Evolutionary conservation across 2,329 filamentous ascomycete species (phyloP), one percentile per base, ranked within the genome.

Genomic region (Penicillium crustosum): DNA sequence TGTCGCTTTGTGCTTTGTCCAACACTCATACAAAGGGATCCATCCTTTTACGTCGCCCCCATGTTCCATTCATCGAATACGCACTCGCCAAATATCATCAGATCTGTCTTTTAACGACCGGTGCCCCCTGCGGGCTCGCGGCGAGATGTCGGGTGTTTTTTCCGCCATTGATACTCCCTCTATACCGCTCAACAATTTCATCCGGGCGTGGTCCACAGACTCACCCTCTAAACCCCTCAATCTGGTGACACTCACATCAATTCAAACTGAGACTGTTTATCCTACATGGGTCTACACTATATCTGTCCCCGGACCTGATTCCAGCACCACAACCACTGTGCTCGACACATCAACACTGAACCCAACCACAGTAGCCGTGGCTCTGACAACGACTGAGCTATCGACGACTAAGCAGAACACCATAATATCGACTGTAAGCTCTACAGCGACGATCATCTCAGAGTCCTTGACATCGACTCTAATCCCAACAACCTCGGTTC

Each of bases 211-310:
- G 45, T 15, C 39, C 27, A 45, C 44, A n/a, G 17, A 12, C 6
- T 19, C n/a, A 10, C 6, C 33, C 27, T 43, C 49, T 49, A 36
- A 27, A 12, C 9, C 48, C 5, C 25, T 6, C 2, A 17, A 27
- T 23, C 15, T 23, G 29, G 36, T 53, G 35, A 57, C 55, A 23
- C 3, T 57, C 21, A 53, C 55, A 4, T 47, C 55, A 42, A 43
- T 53, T 25, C 21, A 47, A 27, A 57, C 55, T 13, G 36, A 53
- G 31, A 57, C 55, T 8, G 8, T 57, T n/a, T 31, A 42, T 35
- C 55, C 55, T 15, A 57, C 55, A 12, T 57, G 29, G 49, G 12
- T 57, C 17, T 57, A 42, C 21, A 57, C 55, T 0, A 47, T 57
- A 44, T 42, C 35, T 19, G 29, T 13, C 21, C 12, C 33, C 21